Conservation (phyloP, 495 filamentous ascomycete genomes). For the Hyaloscypha bicolor region DNA sequence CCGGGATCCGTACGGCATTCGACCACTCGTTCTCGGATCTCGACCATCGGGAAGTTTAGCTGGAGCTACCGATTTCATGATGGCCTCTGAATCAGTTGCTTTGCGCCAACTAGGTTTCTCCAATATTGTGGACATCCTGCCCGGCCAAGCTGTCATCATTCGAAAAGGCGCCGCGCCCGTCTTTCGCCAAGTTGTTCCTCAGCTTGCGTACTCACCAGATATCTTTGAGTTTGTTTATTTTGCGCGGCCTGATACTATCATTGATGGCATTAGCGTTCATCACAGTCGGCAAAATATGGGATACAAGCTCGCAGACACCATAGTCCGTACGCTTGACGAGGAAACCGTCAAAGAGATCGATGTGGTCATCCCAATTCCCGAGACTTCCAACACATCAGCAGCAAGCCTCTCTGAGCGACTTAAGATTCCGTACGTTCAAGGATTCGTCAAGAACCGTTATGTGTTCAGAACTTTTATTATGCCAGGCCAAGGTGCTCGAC, state of each 20-base stretch:
- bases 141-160: conserved; percentile 93
- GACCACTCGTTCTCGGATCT: conserved; percentile 82
- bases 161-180: conserved; percentile 77
- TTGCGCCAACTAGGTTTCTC: conserved; percentile 84
- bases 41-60: conserved; percentile 62
- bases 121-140: conserved; percentile 80
- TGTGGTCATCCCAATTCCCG: conserved; percentile 86
- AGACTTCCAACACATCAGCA: conserved; percentile 85
- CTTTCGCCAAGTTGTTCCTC: conserved; percentile 74
- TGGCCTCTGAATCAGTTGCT: conserved; percentile 95
- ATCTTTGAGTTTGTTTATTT: conserved; percentile 93
- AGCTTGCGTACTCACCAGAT: conserved; percentile 81
- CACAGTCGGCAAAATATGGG: conserved; percentile 92
- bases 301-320: conserved; percentile 77
- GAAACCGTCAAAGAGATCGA: conserved; percentile 84
- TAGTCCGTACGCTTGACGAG: conserved; percentile 71
- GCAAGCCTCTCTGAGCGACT: conserved; percentile 75
- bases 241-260: conserved; percentile 85
- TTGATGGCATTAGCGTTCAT: conserved; percentile 92
- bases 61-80: conserved; percentile 87
- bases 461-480: conserved; percentile 97
- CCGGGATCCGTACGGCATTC: conserved; percentile 87
- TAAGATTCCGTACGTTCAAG: conserved; percentile 79
- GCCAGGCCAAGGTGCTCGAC: conserved; percentile 81
- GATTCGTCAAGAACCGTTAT: conserved; percentile 94